phyloP scores from a whole-genome alignment of 352 stramenopile genomes.

The Phytophthora pistaciae region DNA sequence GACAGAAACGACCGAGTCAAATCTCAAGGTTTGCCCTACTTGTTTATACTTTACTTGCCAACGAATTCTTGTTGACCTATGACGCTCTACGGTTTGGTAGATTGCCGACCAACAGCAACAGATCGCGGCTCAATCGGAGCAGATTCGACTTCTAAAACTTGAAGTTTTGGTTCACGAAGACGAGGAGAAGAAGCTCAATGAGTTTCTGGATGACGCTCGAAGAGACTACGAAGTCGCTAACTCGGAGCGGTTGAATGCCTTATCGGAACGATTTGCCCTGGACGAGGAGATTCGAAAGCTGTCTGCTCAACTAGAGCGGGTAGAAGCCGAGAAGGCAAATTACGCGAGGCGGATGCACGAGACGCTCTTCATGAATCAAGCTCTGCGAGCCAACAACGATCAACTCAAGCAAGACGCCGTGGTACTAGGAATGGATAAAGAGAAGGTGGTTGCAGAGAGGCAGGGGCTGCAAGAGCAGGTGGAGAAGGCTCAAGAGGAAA shows the following conservation, averaged over 20 bases:
- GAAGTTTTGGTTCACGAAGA: constrained; percentile 82
- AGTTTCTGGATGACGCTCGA: constrained; percentile 61
- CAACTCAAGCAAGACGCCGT: constrained; percentile 67
- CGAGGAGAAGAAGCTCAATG: constrained; percentile 65
- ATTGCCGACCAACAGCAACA: constrained; percentile 52
- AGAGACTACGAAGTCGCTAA: constrained; percentile 78
- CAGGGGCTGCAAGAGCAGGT: constrained; percentile 46
- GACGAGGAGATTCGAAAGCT: constrained; percentile 77
- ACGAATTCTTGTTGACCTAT: neutral
- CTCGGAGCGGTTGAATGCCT: constrained; percentile 67
- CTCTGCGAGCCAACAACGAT: constrained; percentile 68
- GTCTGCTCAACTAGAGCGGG: constrained; percentile 53
- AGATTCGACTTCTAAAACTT: constrained; percentile 66
- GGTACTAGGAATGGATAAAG: constrained; percentile 68
- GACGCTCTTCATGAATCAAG: constrained; percentile 81
- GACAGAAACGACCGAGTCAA: constrained; percentile 46
- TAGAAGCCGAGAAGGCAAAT: constrained; percentile 68
- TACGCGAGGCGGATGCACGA: constrained; percentile 78
- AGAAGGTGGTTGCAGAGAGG: constrained; percentile 57
- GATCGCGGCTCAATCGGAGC: constrained; percentile 45
- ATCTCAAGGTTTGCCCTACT: constrained; percentile 34
- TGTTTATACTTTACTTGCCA: too few relatives aligned
- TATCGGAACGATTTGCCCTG: constrained; percentile 64
- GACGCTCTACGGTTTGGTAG: constrained; percentile 12
- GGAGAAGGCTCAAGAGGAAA: constrained; percentile 35